A percentile compares a stretch with the other conserved stretches of the same genome.
phyloP scores from a whole-genome alignment of 192 early-diverging fungal species.

The Linnemannia elongata region DNA sequence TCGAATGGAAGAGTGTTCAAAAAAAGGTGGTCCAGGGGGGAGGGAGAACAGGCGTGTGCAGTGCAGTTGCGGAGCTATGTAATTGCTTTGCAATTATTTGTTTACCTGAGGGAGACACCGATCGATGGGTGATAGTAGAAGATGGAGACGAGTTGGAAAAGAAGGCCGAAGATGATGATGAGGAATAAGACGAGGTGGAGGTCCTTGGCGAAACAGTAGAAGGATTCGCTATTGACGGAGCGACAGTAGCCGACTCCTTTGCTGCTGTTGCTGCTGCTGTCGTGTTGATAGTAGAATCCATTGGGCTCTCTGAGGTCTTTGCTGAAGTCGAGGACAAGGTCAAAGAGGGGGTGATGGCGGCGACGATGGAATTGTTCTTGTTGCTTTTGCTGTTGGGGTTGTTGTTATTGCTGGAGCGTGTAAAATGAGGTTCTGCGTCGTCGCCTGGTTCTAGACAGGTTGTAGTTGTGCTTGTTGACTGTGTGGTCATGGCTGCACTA shows the following conservation, averaged over 20 bases:
- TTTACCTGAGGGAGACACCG: background rate
- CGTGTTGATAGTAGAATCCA: background rate
- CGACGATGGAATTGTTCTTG: background rate
- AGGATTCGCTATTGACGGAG: background rate
- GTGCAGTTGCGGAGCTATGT: background rate
- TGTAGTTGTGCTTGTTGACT: slow-evolving; percentile 23
- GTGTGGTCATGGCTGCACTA: slow-evolving; percentile 34
- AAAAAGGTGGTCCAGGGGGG: background rate
- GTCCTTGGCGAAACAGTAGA: background rate
- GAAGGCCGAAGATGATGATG: slow-evolving; percentile 1
- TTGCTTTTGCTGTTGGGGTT: background rate
- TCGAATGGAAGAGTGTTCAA: background rate
- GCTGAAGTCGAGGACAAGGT: slow-evolving; percentile 7
- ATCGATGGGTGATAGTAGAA: background rate
- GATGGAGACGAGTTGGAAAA: background rate
- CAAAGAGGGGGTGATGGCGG: background rate
- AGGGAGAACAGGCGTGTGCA: background rate
- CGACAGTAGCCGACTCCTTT: background rate
- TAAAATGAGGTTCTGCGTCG: slow-evolving; percentile 18
- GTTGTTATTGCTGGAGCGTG: background rate
- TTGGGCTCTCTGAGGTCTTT: background rate
- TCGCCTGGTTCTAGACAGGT: slow-evolving; percentile 26
- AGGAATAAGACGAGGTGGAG: background rate
- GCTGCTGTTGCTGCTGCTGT: background rate
- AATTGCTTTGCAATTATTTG: background rate